These are phyloP conservation scores for Picochlorum sp. DNA, from an alignment of 139 green algal genomes.

Conservation along the genomic window DNA sequence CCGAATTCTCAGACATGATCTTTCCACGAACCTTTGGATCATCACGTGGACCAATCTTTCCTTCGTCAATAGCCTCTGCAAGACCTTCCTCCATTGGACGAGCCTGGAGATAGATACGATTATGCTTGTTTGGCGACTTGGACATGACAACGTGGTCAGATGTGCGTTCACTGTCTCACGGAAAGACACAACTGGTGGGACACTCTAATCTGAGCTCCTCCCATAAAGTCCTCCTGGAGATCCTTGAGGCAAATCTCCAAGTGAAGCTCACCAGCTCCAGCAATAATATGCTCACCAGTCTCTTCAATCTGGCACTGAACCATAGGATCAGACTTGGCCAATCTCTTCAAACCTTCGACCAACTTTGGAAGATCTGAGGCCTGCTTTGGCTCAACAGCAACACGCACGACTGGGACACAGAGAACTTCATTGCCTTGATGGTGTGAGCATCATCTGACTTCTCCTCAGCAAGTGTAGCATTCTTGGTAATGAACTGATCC, in stretches of 20 bases:
- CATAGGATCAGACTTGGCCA: slow-evolving; percentile 98
- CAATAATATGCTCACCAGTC: slow-evolving; percentile 99
- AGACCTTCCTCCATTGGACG: slow-evolving; percentile 94
- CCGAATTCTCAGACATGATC: slow-evolving; percentile 87
- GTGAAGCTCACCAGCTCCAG: slow-evolving; percentile 91
- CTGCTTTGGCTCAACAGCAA: slow-evolving; percentile 91
- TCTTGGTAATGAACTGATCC: slow-evolving; percentile 99
- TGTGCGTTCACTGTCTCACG: slow-evolving; percentile 83
- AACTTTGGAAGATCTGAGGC: slow-evolving; percentile 97
- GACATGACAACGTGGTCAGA: slow-evolving; percentile 91
- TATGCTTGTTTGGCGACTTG: slow-evolving; percentile 99
- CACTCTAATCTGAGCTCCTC: slow-evolving; percentile 89
- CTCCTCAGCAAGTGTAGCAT: slow-evolving; percentile 89
- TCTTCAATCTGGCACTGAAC: slow-evolving; percentile 97
- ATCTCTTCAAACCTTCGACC: slow-evolving; percentile 95
- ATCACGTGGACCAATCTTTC: slow-evolving; percentile 82
- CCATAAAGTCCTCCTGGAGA: slow-evolving; percentile 99
- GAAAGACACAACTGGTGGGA: slow-evolving; percentile 98
- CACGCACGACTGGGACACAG: slow-evolving; percentile 91
- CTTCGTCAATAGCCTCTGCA: slow-evolving; percentile 95
- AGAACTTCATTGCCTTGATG: slow-evolving; percentile 99
- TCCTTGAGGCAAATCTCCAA: slow-evolving; percentile 99
- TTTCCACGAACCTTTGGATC: slow-evolving; percentile 86
- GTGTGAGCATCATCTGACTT: slow-evolving; percentile 79
- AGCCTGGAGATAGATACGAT: slow-evolving; percentile 95